Conservation (phyloP, 1,284 basidiomycete genomes). For the Malassezia vespertilionis region DNA sequence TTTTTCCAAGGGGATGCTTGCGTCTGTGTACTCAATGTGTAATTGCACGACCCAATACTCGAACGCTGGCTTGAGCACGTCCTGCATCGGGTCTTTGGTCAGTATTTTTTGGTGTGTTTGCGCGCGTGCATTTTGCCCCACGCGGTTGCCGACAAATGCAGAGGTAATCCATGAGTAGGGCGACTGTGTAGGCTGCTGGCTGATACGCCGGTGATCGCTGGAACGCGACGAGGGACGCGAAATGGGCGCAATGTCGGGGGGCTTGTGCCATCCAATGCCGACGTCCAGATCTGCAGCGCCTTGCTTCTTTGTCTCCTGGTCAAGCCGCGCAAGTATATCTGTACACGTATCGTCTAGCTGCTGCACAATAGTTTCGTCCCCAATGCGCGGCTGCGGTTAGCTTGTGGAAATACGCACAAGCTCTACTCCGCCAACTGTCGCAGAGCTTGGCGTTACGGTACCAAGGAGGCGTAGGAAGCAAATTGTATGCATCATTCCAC, state of each 20-base stretch:
- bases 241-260: not conserved
- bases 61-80: not conserved
- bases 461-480: slow-evolving; percentile 14
- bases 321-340: slow-evolving; percentile 3
- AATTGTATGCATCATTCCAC: slow-evolving; percentile 12
- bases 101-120: not conserved
- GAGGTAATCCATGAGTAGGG: slow-evolving; percentile 17
- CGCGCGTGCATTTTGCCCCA: slow-evolving; percentile 1
- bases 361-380: not conserved
- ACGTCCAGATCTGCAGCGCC: slow-evolving; percentile 5
- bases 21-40: slow-evolving; percentile 4
- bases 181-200: not conserved
- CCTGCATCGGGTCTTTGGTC: not conserved
- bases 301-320: not conserved
- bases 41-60: slow-evolving; percentile 15
- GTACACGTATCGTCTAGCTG: not conserved
- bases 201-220: not conserved
- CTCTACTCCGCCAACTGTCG: not conserved
- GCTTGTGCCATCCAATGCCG: slow-evolving; percentile 9
- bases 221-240: slow-evolving; percentile 2
- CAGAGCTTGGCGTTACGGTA: slow-evolving; percentile 2
- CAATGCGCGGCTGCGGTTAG: slow-evolving; percentile 8
- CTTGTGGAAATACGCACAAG: slow-evolving; percentile 3
- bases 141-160: slow-evolving; percentile 2
- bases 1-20: not conserved